These are phyloP conservation scores for Saccharomycopsis javanensis DNA, from an alignment of 805 yeast genomes.

Conservation along the genomic window DNA sequence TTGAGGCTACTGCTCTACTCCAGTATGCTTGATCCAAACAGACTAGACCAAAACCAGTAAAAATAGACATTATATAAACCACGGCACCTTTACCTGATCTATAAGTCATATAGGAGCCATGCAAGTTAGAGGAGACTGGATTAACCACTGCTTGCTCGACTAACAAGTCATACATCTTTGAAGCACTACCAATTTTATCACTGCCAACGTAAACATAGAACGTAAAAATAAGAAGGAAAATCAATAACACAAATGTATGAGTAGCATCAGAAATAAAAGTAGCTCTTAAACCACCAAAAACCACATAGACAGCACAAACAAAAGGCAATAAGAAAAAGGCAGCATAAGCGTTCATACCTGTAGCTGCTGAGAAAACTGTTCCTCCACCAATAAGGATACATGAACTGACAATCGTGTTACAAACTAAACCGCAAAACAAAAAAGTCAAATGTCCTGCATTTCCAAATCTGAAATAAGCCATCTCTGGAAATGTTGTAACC, in stretches of 20 bases:
- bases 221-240: conserved; percentile 29
- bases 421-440: conserved; percentile 31
- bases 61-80: conserved; percentile 25
- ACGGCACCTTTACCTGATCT: conserved; percentile 28
- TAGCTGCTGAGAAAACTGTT: conserved; percentile 31
- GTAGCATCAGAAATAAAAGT: conserved; percentile 44
- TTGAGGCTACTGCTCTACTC: conserved; percentile 37
- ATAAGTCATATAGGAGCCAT: conserved; percentile 31
- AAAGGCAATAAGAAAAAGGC: conserved; percentile 37
- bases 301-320: conserved; percentile 41
- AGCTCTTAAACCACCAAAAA: conserved; percentile 43
- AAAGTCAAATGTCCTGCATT: conserved; percentile 32
- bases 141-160: conserved; percentile 26
- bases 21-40: conserved; percentile 33
- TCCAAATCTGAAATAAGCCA: conserved; percentile 35
- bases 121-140: conserved; percentile 30
- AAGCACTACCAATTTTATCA: conserved; percentile 34
- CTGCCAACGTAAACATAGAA: conserved; percentile 30
- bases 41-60: conserved; percentile 31
- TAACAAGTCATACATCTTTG: conserved; percentile 34
- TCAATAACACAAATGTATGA: conserved; percentile 37
- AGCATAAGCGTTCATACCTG: conserved; percentile 40
- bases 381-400: conserved; percentile 38
- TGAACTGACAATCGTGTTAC: conserved; percentile 33
- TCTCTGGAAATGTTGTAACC: conserved; percentile 34